These are phyloP conservation scores for Pythium coloratum DNA, from an alignment of 352 stramenopile species.

Conservation along the genomic window DNA sequence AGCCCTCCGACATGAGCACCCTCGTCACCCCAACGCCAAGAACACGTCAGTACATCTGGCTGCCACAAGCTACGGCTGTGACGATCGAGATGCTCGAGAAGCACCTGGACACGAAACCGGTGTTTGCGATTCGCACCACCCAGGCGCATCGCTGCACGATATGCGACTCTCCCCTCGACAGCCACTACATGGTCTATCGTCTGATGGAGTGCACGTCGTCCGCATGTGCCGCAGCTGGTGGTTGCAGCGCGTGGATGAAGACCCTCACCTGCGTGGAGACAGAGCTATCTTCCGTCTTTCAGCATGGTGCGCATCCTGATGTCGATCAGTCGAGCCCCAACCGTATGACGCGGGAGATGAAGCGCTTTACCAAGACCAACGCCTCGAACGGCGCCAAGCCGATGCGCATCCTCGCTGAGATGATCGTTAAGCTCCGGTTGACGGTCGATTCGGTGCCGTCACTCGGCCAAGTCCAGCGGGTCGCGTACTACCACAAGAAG, in stretches of 20 bases:
- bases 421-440: neutral
- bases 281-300: neutral
- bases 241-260: neutral
- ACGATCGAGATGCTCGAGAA: too few species aligned
- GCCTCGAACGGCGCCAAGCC: neutral
- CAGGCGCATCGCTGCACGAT: too few species aligned
- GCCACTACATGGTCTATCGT: neutral
- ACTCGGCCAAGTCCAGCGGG: neutral
- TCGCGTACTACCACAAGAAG: conserved; percentile 3
- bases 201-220: neutral
- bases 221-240: neutral
- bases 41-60: too few species aligned
- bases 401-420: neutral
- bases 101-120: too few species aligned
- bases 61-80: too few species aligned
- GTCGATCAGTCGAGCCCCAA: neutral
- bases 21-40: too few species aligned
- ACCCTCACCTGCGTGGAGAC: neutral
- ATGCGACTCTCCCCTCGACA: neutral
- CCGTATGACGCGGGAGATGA: neutral
- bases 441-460: neutral
- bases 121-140: too few species aligned
- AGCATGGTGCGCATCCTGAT: neutral
- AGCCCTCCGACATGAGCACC: too few species aligned
- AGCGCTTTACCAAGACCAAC: neutral